Percentiles rank a stretch among this genome's conserved stretches.
phyloP scores from a whole-genome alignment of 2,329 filamentous ascomycete genomes.

The Drechslerella coelobrocha region DNA sequence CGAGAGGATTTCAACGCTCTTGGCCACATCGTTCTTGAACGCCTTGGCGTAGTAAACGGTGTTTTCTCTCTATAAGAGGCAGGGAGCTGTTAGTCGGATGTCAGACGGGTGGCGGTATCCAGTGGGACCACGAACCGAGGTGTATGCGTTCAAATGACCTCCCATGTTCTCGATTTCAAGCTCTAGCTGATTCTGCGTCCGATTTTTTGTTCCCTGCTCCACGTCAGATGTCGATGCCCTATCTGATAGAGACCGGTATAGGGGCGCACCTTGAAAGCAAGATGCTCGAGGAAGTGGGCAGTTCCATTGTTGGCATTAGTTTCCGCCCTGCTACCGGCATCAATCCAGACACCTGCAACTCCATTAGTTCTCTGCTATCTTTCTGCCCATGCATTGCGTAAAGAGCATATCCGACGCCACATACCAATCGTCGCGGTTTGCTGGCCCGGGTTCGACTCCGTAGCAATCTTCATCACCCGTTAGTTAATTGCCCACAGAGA shows the following conservation, averaged over 20 bases:
- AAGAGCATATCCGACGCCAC: neutral
- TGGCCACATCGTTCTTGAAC: slow-evolving; percentile 96
- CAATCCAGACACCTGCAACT: slow-evolving; percentile 93
- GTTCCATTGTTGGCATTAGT: slow-evolving; percentile 99
- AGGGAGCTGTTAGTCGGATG: neutral
- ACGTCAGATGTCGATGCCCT: slow-evolving; percentile 31
- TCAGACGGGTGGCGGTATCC: slow-evolving; percentile 23
- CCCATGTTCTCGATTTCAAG: slow-evolving; percentile 99
- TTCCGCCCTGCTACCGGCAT: slow-evolving; percentile 96
- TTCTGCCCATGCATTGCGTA: slow-evolving; percentile 69
- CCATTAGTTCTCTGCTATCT: slow-evolving; percentile 98
- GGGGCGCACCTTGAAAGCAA: slow-evolving; percentile 91
- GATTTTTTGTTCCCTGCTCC: slow-evolving; percentile 82
- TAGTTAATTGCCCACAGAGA: slow-evolving; percentile 23
- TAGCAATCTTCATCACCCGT: slow-evolving; percentile 52
- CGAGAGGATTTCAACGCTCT: slow-evolving; percentile 96
- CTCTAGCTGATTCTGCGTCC: slow-evolving; percentile 96
- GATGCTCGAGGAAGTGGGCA: slow-evolving; percentile 98
- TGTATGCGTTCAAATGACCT: slow-evolving; percentile 98
- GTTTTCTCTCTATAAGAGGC: slow-evolving; percentile 79
- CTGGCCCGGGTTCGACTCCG: slow-evolving; percentile 56
- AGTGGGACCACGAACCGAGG: slow-evolving; percentile 73
- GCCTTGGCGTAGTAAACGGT: slow-evolving; percentile 99
- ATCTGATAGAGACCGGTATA: neutral
- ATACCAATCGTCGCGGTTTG: slow-evolving; percentile 59